Evolutionary conservation across 2,329 filamentous ascomycete genomes (phyloP).

Genomic region (Elsinoe arachidis): DNA sequence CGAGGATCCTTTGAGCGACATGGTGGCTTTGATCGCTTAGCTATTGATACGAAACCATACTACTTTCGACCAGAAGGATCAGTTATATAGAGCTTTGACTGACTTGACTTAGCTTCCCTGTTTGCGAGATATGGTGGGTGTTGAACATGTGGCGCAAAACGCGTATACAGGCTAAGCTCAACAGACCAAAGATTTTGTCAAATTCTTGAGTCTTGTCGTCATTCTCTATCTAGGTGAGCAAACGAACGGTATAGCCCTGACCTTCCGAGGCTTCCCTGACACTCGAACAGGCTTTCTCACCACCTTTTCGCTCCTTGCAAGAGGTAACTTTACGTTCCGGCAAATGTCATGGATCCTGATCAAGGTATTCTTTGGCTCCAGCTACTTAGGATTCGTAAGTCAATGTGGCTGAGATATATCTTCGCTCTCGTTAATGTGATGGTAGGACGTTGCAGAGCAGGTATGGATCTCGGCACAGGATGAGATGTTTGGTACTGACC

Average conservation of each 20-base stretch:
- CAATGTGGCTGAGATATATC: not conserved
- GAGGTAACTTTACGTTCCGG: slow-evolving; percentile 54
- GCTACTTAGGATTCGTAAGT: slow-evolving; percentile 63
- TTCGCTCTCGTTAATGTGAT: slow-evolving; percentile 12
- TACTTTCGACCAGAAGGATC: slow-evolving; percentile 13
- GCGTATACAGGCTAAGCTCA: slow-evolving; percentile 15
- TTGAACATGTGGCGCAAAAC: slow-evolving; percentile 11
- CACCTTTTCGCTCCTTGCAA: slow-evolving; percentile 71
- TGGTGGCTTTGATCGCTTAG: not conserved
- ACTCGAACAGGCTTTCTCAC: slow-evolving; percentile 58
- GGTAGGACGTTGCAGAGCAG: slow-evolving; percentile 39
- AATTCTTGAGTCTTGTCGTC: slow-evolving; percentile 68
- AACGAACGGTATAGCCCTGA: not conserved
- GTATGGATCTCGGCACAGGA: slow-evolving; percentile 25
- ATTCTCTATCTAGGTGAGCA: slow-evolving; percentile 61
- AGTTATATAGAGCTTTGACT: slow-evolving; percentile 25
- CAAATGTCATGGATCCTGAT: slow-evolving; percentile 69
- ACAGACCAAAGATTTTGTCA: slow-evolving; percentile 74
- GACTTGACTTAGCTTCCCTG: slow-evolving; percentile 56
- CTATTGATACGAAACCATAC: not conserved
- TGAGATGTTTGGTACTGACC: slow-evolving; percentile 15
- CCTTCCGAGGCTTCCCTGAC: slow-evolving; percentile 3
- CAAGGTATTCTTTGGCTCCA: slow-evolving; percentile 73
- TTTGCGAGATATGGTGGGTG: slow-evolving; percentile 71
- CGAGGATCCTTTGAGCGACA: not conserved